phyloP scores from a whole-genome alignment of 306 rosid species.

The Benincasa hispida region DNA sequence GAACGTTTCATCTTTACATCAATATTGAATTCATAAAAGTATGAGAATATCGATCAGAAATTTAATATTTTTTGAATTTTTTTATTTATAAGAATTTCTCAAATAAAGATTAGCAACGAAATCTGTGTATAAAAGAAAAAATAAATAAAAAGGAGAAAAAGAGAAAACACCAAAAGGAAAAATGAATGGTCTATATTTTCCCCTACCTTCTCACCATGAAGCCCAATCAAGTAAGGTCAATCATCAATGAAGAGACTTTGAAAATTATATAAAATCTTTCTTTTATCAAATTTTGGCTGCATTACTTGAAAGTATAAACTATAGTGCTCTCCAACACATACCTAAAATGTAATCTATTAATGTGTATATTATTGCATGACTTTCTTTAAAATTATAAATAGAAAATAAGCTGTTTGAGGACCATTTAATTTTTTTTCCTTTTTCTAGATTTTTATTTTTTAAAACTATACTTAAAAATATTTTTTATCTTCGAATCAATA shows the following conservation, averaged over 20 bases:
- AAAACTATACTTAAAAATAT: no score
- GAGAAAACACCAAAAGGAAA: not conserved
- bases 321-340: conserved; percentile 4
- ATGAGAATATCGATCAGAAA: no score
- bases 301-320: not conserved
- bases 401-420: no score
- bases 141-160: not conserved
- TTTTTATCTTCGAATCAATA: no score
- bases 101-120: no score
- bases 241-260: not conserved
- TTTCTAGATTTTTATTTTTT: no score
- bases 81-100: no score
- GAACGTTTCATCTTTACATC: no score
- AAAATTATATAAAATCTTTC: not conserved
- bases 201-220: not conserved
- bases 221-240: not conserved
- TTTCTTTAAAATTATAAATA: no score
- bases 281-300: not conserved
- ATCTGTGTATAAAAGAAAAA: not conserved
- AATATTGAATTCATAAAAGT: no score
- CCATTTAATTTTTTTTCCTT: no score
- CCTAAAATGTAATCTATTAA: not conserved
- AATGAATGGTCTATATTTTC: not conserved
- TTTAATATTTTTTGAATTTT: no score
- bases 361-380: not conserved